Conservation (phyloP, 1,284 basidiomycete genomes). For the Ustilago loliicola region DNA sequence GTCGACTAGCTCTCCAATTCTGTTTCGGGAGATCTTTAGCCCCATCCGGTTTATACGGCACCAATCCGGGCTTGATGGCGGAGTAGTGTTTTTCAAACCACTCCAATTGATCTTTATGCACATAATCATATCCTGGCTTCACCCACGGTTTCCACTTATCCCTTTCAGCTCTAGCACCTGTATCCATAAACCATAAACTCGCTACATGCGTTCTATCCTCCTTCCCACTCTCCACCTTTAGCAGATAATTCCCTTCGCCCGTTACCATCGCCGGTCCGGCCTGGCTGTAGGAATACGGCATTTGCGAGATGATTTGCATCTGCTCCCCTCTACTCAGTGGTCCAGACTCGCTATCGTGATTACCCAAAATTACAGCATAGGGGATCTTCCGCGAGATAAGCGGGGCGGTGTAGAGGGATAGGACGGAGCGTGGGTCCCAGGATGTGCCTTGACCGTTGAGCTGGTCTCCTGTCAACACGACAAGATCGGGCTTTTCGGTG, state of each 20-base stretch:
- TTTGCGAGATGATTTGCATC: conserved; percentile 77
- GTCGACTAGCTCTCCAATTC: conserved; percentile 5
- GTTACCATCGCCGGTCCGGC: conserved; percentile 81
- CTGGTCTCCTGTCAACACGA: conserved; percentile 75
- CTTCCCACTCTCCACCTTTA: conserved; percentile 35
- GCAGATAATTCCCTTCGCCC: conserved; percentile 63
- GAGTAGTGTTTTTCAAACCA: conserved; percentile 54
- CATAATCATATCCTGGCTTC: conserved; percentile 58
- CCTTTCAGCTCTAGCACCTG: conserved; percentile 74
- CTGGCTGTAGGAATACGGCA: conserved; percentile 87
- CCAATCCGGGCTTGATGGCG: conserved; percentile 18
- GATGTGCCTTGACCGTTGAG: conserved; percentile 79
- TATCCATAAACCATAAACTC: conserved; percentile 93
- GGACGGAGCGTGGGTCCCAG: conserved; percentile 86
- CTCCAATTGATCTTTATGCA: conserved; percentile 61
- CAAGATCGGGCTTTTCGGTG: conserved; percentile 86
- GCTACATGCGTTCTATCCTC: conserved; percentile 80
- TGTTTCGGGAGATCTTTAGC: conserved; percentile 38
- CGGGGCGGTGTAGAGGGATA: conserved; percentile 86
- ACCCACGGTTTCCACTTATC: conserved; percentile 50
- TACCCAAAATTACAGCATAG: conserved; percentile 89
- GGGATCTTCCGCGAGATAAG: conserved; percentile 83
- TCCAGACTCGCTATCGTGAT: conserved; percentile 75
- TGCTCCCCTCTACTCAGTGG: conserved; percentile 72
- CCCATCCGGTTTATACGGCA: conserved; percentile 59